phyloP scores from a whole-genome alignment of 805 yeast species.

The Cyberlindnera maclurae region DNA sequence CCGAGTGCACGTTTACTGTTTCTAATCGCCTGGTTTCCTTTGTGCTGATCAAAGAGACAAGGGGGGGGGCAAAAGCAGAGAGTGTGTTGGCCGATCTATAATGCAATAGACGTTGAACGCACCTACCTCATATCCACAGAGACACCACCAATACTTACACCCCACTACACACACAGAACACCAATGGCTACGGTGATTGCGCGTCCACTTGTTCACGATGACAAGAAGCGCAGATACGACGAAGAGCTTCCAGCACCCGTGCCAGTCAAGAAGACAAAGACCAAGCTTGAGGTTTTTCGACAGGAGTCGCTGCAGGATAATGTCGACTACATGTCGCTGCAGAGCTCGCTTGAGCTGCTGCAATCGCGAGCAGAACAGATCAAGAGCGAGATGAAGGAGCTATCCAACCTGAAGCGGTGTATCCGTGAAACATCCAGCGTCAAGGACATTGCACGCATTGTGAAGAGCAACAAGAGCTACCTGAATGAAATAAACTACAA shows the following conservation, averaged over 20 bases:
- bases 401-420: constrained; percentile 15
- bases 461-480: constrained; percentile 13
- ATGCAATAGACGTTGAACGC: too few species aligned
- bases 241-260: neutral
- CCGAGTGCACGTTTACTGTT: too few species aligned
- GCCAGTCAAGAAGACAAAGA: neutral
- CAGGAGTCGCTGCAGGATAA: constrained; percentile 12
- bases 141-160: too few species aligned
- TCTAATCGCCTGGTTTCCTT: too few species aligned
- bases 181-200: constrained; percentile 5
- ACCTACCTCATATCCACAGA: too few species aligned
- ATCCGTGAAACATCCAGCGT: constrained; percentile 12
- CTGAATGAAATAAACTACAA: constrained; percentile 23
- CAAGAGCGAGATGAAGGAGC: constrained; percentile 17
- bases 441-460: constrained; percentile 11
- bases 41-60: too few species aligned
- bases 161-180: neutral
- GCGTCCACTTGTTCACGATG: constrained; percentile 1
- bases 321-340: constrained; percentile 19
- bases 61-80: too few species aligned
- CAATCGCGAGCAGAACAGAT: constrained; percentile 13
- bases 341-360: constrained; percentile 19
- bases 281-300: constrained; percentile 13
- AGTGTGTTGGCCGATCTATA: too few species aligned
- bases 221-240: constrained; percentile 9